These are phyloP conservation scores for Vanilla planifolia DNA, from an alignment of 106 monocot species.

Conservation along the genomic window DNA sequence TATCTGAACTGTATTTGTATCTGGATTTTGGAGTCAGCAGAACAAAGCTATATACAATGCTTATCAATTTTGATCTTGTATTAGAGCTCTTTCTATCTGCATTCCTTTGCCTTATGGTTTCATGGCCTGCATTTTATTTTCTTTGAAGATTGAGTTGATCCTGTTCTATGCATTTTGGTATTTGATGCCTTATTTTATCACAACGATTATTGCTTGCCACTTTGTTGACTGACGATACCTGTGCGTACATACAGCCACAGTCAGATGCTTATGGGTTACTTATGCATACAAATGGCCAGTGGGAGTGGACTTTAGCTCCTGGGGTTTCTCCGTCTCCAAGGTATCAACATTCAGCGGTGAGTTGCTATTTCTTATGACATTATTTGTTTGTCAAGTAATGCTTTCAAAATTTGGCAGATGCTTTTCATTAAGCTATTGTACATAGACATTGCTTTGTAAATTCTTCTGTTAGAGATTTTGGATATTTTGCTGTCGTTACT, in stretches of 20 bases:
- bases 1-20: too few relatives aligned
- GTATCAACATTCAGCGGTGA: slow-evolving; percentile 96
- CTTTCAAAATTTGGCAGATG: neutral
- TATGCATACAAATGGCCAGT: slow-evolving; percentile 93
- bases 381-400: too few relatives aligned
- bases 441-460: neutral
- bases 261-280: slow-evolving; percentile 90
- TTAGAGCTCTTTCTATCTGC: too few relatives aligned
- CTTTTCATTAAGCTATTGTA: neutral
- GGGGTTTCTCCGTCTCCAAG: slow-evolving; percentile 87
- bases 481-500: neutral
- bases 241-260: slow-evolving; percentile 54
- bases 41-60: too few relatives aligned
- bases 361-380: slow-evolving; percentile 5
- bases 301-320: slow-evolving; percentile 99
- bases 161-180: neutral
- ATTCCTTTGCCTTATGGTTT: neutral
- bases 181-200: neutral
- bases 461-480: neutral
- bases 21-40: too few relatives aligned
- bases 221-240: neutral
- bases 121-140: neutral
- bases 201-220: neutral
- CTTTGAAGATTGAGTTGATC: neutral
- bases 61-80: too few relatives aligned